A percentile compares a stretch with the other conserved stretches of the same genome.
Conservation (phyloP, 2,329 filamentous ascomycete species). For the Albophoma yamanashiensis region DNA sequence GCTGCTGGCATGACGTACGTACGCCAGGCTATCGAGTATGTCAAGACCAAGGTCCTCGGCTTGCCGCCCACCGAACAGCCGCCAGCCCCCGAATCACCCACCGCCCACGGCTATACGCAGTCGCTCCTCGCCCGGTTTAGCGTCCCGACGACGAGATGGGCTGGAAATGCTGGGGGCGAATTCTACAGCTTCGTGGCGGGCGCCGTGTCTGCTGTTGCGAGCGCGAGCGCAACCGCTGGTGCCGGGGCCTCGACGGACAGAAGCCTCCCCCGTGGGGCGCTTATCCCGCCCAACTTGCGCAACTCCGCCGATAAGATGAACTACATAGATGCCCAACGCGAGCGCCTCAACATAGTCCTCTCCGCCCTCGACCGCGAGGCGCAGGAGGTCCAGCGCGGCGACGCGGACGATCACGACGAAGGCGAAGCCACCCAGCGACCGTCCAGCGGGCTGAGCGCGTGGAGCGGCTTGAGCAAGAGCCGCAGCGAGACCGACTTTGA, state of each 20-base stretch:
- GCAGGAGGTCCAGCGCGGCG: slow-evolving; percentile 39
- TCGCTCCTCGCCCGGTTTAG: slow-evolving; percentile 76
- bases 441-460: slow-evolving; percentile 35
- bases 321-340: slow-evolving; percentile 70
- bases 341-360: slow-evolving; percentile 63
- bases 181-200: slow-evolving; percentile 70
- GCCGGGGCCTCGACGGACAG: background rate
- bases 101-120: slow-evolving; percentile 59
- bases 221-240: slow-evolving; percentile 23
- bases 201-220: slow-evolving; percentile 55
- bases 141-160: slow-evolving; percentile 59
- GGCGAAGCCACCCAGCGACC: slow-evolving; percentile 28
- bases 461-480: slow-evolving; percentile 61
- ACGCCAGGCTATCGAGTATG: slow-evolving; percentile 56
- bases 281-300: slow-evolving; percentile 62
- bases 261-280: slow-evolving; percentile 33
- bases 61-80: slow-evolving; percentile 46
- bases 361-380: slow-evolving; percentile 74
- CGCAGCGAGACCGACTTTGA: slow-evolving; percentile 85
- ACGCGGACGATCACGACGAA: slow-evolving; percentile 16
- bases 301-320: slow-evolving; percentile 55
- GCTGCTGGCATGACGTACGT: slow-evolving; percentile 67
- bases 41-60: slow-evolving; percentile 72
- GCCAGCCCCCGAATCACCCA: slow-evolving; percentile 27
- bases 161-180: slow-evolving; percentile 43